Evolutionary conservation across 176 grass and related monocot genomes (phyloP), one percentile per base, ranked within the genome.

Genomic region (Raddia guianensis): DNA sequence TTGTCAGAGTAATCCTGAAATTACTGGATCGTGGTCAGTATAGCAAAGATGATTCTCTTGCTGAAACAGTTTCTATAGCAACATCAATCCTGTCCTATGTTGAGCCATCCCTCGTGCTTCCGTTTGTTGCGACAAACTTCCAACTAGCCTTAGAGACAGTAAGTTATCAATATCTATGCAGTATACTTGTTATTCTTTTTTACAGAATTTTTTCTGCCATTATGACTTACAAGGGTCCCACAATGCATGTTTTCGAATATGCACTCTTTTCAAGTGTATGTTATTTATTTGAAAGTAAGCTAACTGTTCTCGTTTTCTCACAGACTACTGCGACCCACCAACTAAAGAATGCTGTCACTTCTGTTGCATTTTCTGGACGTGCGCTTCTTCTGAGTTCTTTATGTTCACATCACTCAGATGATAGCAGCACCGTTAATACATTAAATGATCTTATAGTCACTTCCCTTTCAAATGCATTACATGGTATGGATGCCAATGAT

Each of bases 401-500:
- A 53, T 87, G 73, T 78, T 61, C 66, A 63, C 44, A 78, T 86
- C 90, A 89, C 52, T 83, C 72, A 65, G 84, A 89, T 75, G 79
- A 92, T 73, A 66, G 50, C 70, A 77, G 43, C 76, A 72, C 27
- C 49, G 56, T 42, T 13, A 71, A 94, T 79, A 75, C 78, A 78
- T 85, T 81, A 46, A 76, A 75, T 83, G 88, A 91, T 80, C 87
- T 95, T 73, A 93, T 98, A 72, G 64, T 89, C 56, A 83, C 82
- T 57, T 91, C 86, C 56, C 92, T 98, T 53, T 95, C 95, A 66
- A 98, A 98, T 88, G 95, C 95, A 70, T 91, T 98, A 76, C 95
- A 95, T 72, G 95, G 95, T 49, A 95, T 98, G 92, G 95, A 98
- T 94, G 95, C 95, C 16, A 98, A 98, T 44, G 95, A 98, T 82